Percentiles rank a stretch among this genome's conserved stretches.
phyloP scores from a whole-genome alignment of 495 filamentous ascomycete species.

The Annulohypoxylon stygium region DNA sequence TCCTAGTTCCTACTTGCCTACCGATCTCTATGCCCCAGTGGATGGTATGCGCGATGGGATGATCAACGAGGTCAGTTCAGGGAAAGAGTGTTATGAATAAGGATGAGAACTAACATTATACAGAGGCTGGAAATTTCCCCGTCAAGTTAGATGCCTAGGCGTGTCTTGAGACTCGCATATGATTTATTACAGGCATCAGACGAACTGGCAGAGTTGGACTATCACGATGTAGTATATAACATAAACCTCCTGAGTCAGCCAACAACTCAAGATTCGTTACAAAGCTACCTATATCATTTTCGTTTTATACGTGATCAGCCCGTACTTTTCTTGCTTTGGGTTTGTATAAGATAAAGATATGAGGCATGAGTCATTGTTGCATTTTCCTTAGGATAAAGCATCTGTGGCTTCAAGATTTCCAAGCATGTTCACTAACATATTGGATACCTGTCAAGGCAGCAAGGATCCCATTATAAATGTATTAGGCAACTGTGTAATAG shows the following conservation, averaged over 20 bases:
- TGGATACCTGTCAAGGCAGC: not conserved
- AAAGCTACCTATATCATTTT: not conserved
- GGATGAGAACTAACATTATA: conserved; percentile 42
- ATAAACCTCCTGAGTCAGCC: conserved; percentile 38
- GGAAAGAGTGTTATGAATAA: conserved; percentile 35
- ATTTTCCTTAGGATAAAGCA: not conserved
- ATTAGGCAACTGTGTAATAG: not conserved
- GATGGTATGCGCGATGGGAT: conserved; percentile 97
- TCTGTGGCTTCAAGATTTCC: not conserved
- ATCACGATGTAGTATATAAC: conserved; percentile 48
- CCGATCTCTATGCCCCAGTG: conserved; percentile 94
- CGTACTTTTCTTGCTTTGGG: not conserved
- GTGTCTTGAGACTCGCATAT: conserved; percentile 51
- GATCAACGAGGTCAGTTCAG: conserved; percentile 93
- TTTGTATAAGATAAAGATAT: conserved; percentile 7
- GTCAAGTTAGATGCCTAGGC: conserved; percentile 68
- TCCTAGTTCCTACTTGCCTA: conserved; percentile 93
- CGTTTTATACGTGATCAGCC: conserved; percentile 18
- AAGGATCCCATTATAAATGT: not conserved
- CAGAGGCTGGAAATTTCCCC: conserved; percentile 95
- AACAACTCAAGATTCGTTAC: conserved; percentile 40
- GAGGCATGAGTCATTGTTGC: not conserved
- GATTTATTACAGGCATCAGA: conserved; percentile 28
- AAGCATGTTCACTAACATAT: not conserved
- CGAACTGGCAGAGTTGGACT: conserved; percentile 35